Base-by-base conservation (phyloP, 1,284 basidiomycete genomes). In the Ganoderma sinense region DNA sequence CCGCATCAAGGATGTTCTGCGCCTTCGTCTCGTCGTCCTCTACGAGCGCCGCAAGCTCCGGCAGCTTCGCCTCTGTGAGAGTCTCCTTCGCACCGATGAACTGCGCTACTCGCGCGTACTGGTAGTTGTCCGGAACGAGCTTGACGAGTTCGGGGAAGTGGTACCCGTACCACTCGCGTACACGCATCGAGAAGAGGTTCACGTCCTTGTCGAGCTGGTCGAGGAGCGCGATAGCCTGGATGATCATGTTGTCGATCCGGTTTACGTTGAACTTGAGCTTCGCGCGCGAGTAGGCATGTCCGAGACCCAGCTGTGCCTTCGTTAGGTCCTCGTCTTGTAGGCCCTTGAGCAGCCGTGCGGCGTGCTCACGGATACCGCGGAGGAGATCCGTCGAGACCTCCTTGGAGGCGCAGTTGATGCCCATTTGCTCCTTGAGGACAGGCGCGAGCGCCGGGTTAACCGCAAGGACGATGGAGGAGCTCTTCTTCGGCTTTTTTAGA, bases 231-330 rank as follows among this genome's bases (percentile, higher is more conserved):
- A 99, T 99, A 66, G 97, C 97, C 84, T 99, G 98, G 79, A 99
- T 99, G 85, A 99, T 99, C 97, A 99, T 99, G 87, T 99, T 99
- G 86, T 99, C 97, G 73, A 96, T 93, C 75, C 97, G 90, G 89
- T 99, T 99, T 76, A 99, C 97, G 86, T 99, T 99, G 91, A 99
- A 99, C 85, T 98, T 98, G 77, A 99, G 94, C 82, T 99, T 99
- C 69, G 97, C 94, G 75, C 97, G 93, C 40, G 97, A 99, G 87
- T 98, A 99, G 26, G 95, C 96, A 88, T 99, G 97, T 63, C 97
- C 97, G 62, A 99, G 89, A 82, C 97, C 97, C 75, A 99, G 93
- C 80, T 98, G 97, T 18, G 98, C 96, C 79, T 97, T 95, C 70
- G 87, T 89, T 72, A 99, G 87, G 86, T 99, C 98, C 75, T 94